Percentiles rank a stretch among this genome's conserved stretches.
phyloP scores from a whole-genome alignment of 2,329 filamentous ascomycete species.

The Setomelanomma holmii region DNA sequence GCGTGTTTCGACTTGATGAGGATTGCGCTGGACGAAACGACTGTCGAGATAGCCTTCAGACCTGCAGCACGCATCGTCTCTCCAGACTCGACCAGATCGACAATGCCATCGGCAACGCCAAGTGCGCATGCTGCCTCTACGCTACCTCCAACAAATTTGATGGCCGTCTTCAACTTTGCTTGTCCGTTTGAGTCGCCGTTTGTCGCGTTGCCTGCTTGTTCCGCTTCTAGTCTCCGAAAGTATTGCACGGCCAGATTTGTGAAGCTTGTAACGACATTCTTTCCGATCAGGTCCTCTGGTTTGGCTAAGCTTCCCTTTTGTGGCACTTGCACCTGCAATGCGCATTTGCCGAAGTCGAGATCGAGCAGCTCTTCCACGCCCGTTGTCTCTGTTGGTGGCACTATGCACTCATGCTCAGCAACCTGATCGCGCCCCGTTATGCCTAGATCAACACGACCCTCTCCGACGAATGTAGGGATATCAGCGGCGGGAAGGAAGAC shows the following conservation, averaged over 20 bases:
- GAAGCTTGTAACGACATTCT: constrained; percentile 95
- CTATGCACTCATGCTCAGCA: constrained; percentile 80
- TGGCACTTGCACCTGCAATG: constrained; percentile 95
- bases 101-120: constrained; percentile 94
- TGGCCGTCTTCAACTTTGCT: constrained; percentile 78
- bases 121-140: constrained; percentile 96
- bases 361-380: constrained; percentile 86
- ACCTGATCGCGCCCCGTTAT: constrained; percentile 96
- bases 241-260: constrained; percentile 83
- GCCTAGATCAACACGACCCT: constrained; percentile 90
- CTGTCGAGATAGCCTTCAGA: constrained; percentile 91
- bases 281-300: constrained; percentile 82
- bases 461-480: constrained; percentile 96
- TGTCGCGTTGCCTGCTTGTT: constrained; percentile 44
- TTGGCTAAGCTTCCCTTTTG: constrained; percentile 76
- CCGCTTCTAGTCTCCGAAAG: constrained; percentile 77
- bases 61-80: constrained; percentile 98
- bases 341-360: constrained; percentile 88
- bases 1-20: constrained; percentile 89
- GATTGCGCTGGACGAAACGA: constrained; percentile 85
- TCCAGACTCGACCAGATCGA: constrained; percentile 97
- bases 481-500: constrained; percentile 97
- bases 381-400: constrained; percentile 53
- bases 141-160: constrained; percentile 94
- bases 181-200: constrained; percentile 47